A percentile compares a stretch with the other conserved stretches of the same genome.
These are phyloP conservation scores for Lasiosphaeria ovina DNA, from an alignment of 495 filamentous ascomycete genomes.

Conservation along the genomic window DNA sequence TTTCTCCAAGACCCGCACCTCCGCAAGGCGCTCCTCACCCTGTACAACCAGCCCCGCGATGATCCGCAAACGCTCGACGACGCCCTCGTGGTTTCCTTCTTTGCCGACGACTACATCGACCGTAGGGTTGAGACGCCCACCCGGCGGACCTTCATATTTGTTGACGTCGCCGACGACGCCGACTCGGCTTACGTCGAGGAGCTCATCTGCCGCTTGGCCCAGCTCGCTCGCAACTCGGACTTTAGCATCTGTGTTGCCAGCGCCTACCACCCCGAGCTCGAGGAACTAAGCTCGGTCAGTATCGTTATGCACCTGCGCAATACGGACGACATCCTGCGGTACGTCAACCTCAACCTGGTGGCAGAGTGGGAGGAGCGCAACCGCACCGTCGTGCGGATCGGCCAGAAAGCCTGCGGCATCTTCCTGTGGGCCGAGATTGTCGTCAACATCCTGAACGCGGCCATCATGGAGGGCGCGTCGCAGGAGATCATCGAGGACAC, in stretches of 20 bases:
- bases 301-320: slow-evolving; percentile 37
- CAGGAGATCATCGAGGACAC: slow-evolving; percentile 36
- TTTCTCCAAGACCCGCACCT: slow-evolving; percentile 34
- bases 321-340: slow-evolving; percentile 34
- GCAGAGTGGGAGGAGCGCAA: slow-evolving; percentile 36
- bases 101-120: slow-evolving; percentile 38
- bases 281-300: slow-evolving; percentile 26
- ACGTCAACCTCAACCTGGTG: slow-evolving; percentile 34
- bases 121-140: slow-evolving; percentile 26
- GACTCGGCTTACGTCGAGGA: slow-evolving; percentile 31
- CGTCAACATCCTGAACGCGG: slow-evolving; percentile 39
- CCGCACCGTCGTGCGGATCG: slow-evolving; percentile 25
- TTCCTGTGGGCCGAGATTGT: slow-evolving; percentile 42
- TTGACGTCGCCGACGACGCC: slow-evolving; percentile 34
- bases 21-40: slow-evolving; percentile 23
- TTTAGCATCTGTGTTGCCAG: slow-evolving; percentile 39
- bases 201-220: slow-evolving; percentile 29
- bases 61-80: slow-evolving; percentile 26
- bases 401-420: slow-evolving; percentile 31
- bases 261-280: slow-evolving; percentile 25
- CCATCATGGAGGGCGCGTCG: slow-evolving; percentile 34
- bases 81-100: slow-evolving; percentile 32
- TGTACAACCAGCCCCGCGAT: slow-evolving; percentile 20
- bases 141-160: slow-evolving; percentile 35
- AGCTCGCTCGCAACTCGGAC: slow-evolving; percentile 36